phyloP scores from a whole-genome alignment of 2,329 filamentous ascomycete genomes.

The Rhynchosporium agropyri region DNA sequence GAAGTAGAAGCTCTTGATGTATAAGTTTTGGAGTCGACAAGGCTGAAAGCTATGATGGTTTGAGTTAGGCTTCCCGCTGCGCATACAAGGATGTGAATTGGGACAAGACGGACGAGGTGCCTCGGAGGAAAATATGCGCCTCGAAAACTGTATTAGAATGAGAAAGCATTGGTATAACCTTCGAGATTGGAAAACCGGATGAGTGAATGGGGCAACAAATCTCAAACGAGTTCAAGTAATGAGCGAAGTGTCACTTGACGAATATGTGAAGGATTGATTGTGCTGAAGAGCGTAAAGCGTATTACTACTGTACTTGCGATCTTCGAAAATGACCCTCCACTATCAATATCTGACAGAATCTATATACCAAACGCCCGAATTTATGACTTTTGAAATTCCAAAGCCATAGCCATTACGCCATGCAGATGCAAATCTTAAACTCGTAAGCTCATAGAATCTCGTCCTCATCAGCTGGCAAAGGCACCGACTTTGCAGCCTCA shows the following conservation, averaged over 20 bases:
- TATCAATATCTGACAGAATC: conserved; percentile 15
- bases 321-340: neutral
- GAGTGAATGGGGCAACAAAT: too few species aligned
- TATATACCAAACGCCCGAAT: conserved; percentile 30
- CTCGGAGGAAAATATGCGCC: too few species aligned
- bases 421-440: conserved; percentile 25
- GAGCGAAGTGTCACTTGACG: neutral
- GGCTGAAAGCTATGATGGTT: conserved; percentile 29
- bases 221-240: neutral
- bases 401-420: conserved; percentile 30
- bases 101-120: neutral
- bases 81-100: conserved; percentile 17
- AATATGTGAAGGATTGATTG: neutral
- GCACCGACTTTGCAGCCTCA: conserved; percentile 13
- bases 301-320: too few species aligned
- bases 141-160: neutral
- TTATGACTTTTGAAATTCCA: conserved; percentile 10
- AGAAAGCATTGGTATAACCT: neutral
- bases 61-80: conserved; percentile 25
- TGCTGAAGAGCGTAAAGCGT: neutral
- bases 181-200: too few species aligned
- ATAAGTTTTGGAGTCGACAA: conserved; percentile 22
- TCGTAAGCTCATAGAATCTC: conserved; percentile 35
- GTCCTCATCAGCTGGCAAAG: conserved; percentile 25
- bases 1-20: neutral